Percentiles rank a stretch among this genome's conserved stretches.
Conservation (phyloP, 2,329 filamentous ascomycete genomes). For the Podosphaera aphanis region DNA sequence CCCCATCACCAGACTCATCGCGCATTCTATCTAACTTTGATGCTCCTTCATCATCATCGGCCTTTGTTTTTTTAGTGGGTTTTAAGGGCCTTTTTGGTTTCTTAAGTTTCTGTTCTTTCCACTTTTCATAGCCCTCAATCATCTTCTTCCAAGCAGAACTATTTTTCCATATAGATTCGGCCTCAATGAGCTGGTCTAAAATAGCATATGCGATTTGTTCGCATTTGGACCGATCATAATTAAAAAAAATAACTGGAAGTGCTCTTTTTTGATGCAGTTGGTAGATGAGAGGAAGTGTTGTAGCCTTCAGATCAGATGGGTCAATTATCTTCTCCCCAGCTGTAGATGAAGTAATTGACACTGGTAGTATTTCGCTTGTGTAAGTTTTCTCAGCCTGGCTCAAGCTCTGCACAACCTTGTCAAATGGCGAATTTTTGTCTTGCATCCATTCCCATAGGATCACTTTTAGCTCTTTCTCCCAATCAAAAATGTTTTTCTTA, state of each 20-base stretch:
- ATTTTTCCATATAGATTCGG: constrained; percentile 33
- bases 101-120: constrained; percentile 24
- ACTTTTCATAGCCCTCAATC: constrained; percentile 32
- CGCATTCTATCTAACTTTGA: constrained; percentile 32
- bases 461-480: constrained; percentile 38
- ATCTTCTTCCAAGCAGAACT: constrained; percentile 35
- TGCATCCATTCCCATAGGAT: constrained; percentile 36
- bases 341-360: constrained; percentile 6
- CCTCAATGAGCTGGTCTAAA: constrained; percentile 26
- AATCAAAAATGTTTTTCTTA: constrained; percentile 41
- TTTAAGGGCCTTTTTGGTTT: constrained; percentile 22
- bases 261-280: constrained; percentile 39
- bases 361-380: background rate
- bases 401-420: constrained; percentile 24
- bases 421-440: constrained; percentile 22
- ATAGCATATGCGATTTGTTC: constrained; percentile 32
- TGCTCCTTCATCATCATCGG: constrained; percentile 24
- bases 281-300: constrained; percentile 32
- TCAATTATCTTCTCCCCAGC: constrained; percentile 8
- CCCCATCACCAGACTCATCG: constrained; percentile 30
- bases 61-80: constrained; percentile 20
- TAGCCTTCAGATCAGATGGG: constrained; percentile 18
- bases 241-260: constrained; percentile 54
- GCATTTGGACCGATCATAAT: constrained; percentile 45
- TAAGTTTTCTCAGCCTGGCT: constrained; percentile 3